phyloP scores from a whole-genome alignment of 2,329 filamentous ascomycete genomes.

The Parascedosporium putredinis region DNA sequence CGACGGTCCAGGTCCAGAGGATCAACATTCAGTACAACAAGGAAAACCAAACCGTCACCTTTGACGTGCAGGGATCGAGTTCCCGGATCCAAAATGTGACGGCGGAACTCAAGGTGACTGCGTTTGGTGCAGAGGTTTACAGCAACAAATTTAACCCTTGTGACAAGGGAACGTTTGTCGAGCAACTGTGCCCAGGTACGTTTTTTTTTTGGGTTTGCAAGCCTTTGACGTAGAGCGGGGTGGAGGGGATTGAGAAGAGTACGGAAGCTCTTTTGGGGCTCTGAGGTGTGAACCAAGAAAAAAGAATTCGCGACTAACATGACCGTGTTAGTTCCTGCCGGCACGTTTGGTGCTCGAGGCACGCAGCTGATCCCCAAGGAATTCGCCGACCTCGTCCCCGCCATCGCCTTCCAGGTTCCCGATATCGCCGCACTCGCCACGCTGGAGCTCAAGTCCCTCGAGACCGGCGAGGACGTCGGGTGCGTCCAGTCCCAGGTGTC shows the following conservation, averaged over 20 bases:
- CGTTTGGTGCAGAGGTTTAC: constrained; percentile 78
- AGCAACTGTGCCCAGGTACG: constrained; percentile 71
- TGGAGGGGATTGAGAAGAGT: not conserved
- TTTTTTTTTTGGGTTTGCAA: constrained; percentile 9
- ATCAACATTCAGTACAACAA: constrained; percentile 74
- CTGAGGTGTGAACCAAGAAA: not conserved
- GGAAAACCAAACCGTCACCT: constrained; percentile 59
- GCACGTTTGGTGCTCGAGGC: constrained; percentile 63
- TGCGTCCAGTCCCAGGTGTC: constrained; percentile 73
- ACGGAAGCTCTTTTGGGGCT: too few species aligned
- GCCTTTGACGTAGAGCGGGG: not conserved
- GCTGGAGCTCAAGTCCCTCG: constrained; percentile 57
- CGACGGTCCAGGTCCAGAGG: constrained; percentile 57
- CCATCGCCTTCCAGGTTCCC: constrained; percentile 81
- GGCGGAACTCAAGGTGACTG: constrained; percentile 63
- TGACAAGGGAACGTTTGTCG: constrained; percentile 45
- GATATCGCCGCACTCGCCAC: constrained; percentile 83
- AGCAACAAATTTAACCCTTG: constrained; percentile 77
- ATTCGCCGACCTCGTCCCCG: constrained; percentile 67
- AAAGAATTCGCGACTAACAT: constrained; percentile 1
- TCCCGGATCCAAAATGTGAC: constrained; percentile 66
- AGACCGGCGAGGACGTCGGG: constrained; percentile 54
- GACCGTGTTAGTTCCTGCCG: constrained; percentile 51
- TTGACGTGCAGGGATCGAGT: constrained; percentile 75
- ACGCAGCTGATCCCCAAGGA: constrained; percentile 59